Conservation (phyloP, 2,329 filamentous ascomycete species). For the Rutstroemia sydowiana region DNA sequence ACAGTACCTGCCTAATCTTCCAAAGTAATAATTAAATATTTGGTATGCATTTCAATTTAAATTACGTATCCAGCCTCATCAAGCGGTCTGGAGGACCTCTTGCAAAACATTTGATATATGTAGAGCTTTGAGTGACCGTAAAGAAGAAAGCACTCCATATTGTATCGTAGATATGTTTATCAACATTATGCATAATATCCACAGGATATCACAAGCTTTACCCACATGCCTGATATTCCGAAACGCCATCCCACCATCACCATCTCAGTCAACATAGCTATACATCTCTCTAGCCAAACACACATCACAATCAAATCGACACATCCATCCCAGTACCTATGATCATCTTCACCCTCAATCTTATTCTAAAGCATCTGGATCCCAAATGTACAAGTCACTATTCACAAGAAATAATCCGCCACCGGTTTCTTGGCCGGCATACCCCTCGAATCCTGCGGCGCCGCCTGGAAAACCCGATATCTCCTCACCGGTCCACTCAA, state of each 20-base stretch:
- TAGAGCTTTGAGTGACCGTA: no score
- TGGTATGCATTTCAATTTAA: no score
- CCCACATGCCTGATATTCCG: background rate
- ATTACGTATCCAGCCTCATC: no score
- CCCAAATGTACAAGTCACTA: background rate
- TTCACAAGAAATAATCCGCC: slow-evolving; percentile 83
- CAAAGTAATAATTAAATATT: no score
- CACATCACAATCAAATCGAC: no score
- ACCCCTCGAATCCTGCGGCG: slow-evolving; percentile 87
- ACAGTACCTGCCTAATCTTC: no score
- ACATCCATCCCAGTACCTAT: background rate
- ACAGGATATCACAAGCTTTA: background rate
- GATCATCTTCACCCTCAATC: background rate
- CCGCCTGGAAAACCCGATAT: slow-evolving; percentile 93
- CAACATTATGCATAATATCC: background rate
- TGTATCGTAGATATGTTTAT: background rate
- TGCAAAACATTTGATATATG: no score
- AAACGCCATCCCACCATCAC: background rate
- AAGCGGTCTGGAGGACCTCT: no score
- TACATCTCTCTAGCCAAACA: background rate
- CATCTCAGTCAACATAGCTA: background rate
- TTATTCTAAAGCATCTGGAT: background rate
- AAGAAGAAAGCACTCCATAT: no score
- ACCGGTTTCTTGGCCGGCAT: slow-evolving; percentile 99
- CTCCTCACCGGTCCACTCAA: slow-evolving; percentile 72